Base-by-base conservation (phyloP, 768 basidiomycete genomes). In the Sistotremastrum suecicum region DNA sequence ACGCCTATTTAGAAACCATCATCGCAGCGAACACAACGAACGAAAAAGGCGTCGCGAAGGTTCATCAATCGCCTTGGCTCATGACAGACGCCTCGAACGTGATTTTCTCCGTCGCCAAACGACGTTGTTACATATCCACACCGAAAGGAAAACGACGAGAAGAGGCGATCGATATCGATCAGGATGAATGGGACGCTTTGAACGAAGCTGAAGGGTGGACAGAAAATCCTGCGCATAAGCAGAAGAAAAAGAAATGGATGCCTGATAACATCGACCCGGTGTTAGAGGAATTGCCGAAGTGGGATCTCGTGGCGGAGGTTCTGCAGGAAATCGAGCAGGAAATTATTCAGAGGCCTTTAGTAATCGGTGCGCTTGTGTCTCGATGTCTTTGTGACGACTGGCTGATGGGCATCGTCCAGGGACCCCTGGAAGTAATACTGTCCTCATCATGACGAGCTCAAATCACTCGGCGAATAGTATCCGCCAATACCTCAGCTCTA, bases 271-370 rank as follows among this genome's bases (percentile, higher is more conserved):
- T 92, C 60, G 78, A 88, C 39, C 86, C 89, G 0, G 76, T 91
- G 0, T 67, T 97, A 28, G 95, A 98, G 62, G 95, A 98, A 56
- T 72, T 86, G 39, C 92, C 92, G 0, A 99, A 99, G 59, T 98
- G 95, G 94, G 72, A 72, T 46, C 59, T 92, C 5, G 64, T 99
- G 8, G 72, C 80, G 0, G 84, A 89, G n/a, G 73, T 92, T 0
- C 60, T 99, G 39, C 71, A 87, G 43, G 95, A 99, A 63, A 82
- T 90, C 2, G 95, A 98, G 60, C 78, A 78, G 48, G 87, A 91
- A 52, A 80, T 85, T 32, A 66, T 84, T 72, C 76, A 50, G 75
- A 80, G 50, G 66, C 68, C 6, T 46, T 62, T 31, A 55, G 56
- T 2, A 39, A 49, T 31, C 47, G 56, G 5, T 48, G 54, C 1